These are phyloP conservation scores for Rachicladosporium sp. DNA, from an alignment of 2,329 filamentous ascomycete species.

Conservation along the genomic window DNA sequence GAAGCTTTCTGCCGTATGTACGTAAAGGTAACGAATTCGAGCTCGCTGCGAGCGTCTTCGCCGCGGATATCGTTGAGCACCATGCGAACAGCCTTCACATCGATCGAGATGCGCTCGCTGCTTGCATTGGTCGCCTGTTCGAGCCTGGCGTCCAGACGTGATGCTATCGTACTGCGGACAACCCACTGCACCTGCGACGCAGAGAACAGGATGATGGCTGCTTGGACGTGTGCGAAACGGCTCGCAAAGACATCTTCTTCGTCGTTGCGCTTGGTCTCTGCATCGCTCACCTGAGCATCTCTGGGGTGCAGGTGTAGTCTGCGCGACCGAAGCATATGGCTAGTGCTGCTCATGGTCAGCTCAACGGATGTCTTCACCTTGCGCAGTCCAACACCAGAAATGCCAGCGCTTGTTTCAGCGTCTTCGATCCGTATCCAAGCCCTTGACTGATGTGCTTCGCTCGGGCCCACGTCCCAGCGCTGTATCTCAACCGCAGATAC, in stretches of 20 bases:
- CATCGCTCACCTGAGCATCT: not conserved
- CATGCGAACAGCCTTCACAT: slow-evolving; percentile 27
- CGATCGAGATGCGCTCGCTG: slow-evolving; percentile 12
- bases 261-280: slow-evolving; percentile 43
- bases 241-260: slow-evolving; percentile 75
- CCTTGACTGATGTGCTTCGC: slow-evolving; percentile 40
- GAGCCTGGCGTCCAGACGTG: slow-evolving; percentile 56
- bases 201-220: slow-evolving; percentile 67
- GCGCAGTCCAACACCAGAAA: slow-evolving; percentile 42
- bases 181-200: slow-evolving; percentile 73
- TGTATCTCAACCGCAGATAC: slow-evolving; percentile 72
- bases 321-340: slow-evolving; percentile 47
- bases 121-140: slow-evolving; percentile 22
- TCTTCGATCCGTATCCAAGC: slow-evolving; percentile 46
- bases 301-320: slow-evolving; percentile 17
- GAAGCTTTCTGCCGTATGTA: slow-evolving; percentile 87
- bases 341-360: slow-evolving; percentile 51
- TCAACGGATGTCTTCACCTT: slow-evolving; percentile 50
- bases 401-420: not conserved
- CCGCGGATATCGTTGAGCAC: slow-evolving; percentile 64
- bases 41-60: slow-evolving; percentile 70
- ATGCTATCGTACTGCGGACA: slow-evolving; percentile 67
- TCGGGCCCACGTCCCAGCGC: slow-evolving; percentile 64
- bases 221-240: slow-evolving; percentile 57
- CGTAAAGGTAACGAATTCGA: slow-evolving; percentile 79